Conservation (phyloP, 2,329 filamentous ascomycete genomes). For the Aspergillus tamarii region DNA sequence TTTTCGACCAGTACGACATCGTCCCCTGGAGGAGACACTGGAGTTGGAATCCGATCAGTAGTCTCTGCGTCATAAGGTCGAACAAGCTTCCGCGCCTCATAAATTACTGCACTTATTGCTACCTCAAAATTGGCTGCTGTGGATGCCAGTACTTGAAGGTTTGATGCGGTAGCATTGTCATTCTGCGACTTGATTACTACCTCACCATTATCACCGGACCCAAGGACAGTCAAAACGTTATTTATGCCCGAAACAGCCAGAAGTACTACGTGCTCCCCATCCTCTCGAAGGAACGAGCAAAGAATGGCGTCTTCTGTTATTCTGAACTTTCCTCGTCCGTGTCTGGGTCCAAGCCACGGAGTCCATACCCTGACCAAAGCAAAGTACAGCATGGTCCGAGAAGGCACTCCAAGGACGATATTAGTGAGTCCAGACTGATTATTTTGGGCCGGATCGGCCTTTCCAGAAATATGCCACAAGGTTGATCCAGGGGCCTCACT, state of each 20-base stretch:
- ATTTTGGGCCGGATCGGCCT: constrained; percentile 56
- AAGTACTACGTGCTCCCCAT: constrained; percentile 76
- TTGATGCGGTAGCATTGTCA: constrained; percentile 62
- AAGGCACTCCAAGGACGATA: constrained; percentile 66
- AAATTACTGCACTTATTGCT: constrained; percentile 79
- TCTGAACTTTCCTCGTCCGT: constrained; percentile 69
- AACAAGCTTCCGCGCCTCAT: constrained; percentile 75
- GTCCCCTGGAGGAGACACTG: constrained; percentile 39
- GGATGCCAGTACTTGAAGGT: constrained; percentile 68
- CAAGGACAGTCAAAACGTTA: constrained; percentile 71
- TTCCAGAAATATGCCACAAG: constrained; percentile 58
- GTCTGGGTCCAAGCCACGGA: constrained; percentile 87
- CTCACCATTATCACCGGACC: constrained; percentile 65
- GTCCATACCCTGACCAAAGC: constrained; percentile 76
- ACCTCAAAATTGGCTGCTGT: constrained; percentile 73
- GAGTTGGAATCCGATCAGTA: constrained; percentile 19
- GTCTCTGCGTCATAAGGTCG: constrained; percentile 29
- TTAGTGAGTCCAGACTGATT: constrained; percentile 61
- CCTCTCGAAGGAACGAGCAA: constrained; percentile 72
- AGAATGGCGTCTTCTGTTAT: constrained; percentile 79
- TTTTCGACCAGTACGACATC: constrained; percentile 49
- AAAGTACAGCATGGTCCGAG: constrained; percentile 73
- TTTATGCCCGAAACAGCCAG: constrained; percentile 76
- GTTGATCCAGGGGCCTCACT: constrained; percentile 47
- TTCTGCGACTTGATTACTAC: constrained; percentile 72